phyloP scores from a whole-genome alignment of 169 alveolate genomes.

The Babesia ovis region DNA sequence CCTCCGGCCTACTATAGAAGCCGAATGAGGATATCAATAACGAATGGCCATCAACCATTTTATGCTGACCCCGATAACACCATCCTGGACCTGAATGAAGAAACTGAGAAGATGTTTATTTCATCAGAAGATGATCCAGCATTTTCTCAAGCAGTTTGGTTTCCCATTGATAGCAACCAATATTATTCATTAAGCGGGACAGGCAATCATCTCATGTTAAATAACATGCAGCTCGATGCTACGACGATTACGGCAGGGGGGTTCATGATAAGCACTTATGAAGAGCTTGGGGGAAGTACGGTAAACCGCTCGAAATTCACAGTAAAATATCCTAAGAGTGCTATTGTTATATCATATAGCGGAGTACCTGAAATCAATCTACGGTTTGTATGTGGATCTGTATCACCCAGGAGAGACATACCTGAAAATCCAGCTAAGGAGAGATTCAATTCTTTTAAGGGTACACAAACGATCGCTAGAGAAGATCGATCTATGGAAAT shows the following conservation, averaged over 20 bases:
- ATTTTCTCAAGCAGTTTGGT: background rate
- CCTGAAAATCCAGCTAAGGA: background rate
- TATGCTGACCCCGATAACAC: background rate
- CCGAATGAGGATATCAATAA: background rate
- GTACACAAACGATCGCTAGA: background rate
- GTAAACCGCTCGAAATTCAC: background rate
- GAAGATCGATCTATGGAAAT: conserved; percentile 32
- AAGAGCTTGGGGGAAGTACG: background rate
- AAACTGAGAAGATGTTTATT: background rate
- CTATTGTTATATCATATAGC: conserved; percentile 3
- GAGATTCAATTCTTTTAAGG: background rate
- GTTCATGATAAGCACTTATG: background rate
- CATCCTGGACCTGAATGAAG: background rate
- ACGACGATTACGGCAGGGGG: background rate
- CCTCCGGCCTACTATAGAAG: background rate
- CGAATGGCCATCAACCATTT: background rate
- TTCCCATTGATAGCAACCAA: background rate
- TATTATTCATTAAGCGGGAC: background rate
- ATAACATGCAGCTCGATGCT: no score
- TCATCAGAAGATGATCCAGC: background rate
- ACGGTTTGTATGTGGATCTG: background rate
- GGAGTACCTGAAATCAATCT: background rate
- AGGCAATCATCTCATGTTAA: background rate
- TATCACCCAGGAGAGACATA: background rate
- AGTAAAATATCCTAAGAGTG: background rate